These are phyloP conservation scores for Sphaerulina vaccinii DNA, from an alignment of 2,329 filamentous ascomycete genomes.

Conservation along the genomic window DNA sequence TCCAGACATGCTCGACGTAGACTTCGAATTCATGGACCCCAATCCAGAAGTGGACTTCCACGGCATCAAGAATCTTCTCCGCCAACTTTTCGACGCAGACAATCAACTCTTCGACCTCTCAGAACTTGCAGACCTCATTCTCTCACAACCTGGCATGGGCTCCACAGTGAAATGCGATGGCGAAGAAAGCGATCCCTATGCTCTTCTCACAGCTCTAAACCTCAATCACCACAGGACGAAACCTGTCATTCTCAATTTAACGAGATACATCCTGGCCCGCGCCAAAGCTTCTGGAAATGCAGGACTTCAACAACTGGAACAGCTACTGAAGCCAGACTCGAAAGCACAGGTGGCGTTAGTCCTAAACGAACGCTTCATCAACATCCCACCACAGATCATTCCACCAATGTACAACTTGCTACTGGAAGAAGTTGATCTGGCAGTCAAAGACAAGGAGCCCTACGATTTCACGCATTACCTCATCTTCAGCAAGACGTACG, in stretches of 20 bases:
- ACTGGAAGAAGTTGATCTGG: slow-evolving; percentile 83
- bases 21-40: slow-evolving; percentile 99
- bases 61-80: slow-evolving; percentile 82
- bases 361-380: slow-evolving; percentile 90
- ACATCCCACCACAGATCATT: slow-evolving; percentile 89
- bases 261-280: slow-evolving; percentile 66
- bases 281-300: slow-evolving; percentile 47
- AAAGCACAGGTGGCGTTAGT: slow-evolving; percentile 71
- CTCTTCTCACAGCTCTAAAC: slow-evolving; percentile 86
- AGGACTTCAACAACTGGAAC: slow-evolving; percentile 36
- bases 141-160: slow-evolving; percentile 82
- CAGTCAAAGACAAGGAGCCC: slow-evolving; percentile 84
- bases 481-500: slow-evolving; percentile 87
- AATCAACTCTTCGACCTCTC: slow-evolving; percentile 83
- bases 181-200: slow-evolving; percentile 87
- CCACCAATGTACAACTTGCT: slow-evolving; percentile 96
- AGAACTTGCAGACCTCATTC: slow-evolving; percentile 77
- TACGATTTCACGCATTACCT: slow-evolving; percentile 94
- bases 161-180: slow-evolving; percentile 98
- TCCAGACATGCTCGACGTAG: slow-evolving; percentile 87
- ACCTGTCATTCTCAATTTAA: slow-evolving; percentile 67
- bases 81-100: slow-evolving; percentile 91
- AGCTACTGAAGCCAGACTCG: slow-evolving; percentile 38
- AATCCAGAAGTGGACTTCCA: slow-evolving; percentile 89
- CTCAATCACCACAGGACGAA: slow-evolving; percentile 72